Evolutionary conservation across 306 rosid genomes (phyloP).

Genomic region (Vigna hirtella): DNA sequence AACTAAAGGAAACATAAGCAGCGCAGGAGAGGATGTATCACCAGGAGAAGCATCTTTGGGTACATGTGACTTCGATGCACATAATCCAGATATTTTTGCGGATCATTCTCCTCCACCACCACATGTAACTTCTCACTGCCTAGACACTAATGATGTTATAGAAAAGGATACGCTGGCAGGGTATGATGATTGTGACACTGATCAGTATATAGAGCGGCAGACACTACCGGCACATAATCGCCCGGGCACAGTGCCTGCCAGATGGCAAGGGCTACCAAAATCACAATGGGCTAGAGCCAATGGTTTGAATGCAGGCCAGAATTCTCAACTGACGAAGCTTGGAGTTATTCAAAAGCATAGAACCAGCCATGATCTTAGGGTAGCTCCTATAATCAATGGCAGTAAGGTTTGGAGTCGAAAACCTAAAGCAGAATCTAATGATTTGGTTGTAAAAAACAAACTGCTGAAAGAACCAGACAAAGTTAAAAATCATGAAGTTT

Average conservation of each 20-base stretch:
- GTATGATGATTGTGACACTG: conserved; percentile 50
- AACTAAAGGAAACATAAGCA: conserved; percentile 50
- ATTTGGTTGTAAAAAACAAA: conserved; percentile 52
- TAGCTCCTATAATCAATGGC: conserved; percentile 49
- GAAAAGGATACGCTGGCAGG: conserved; percentile 52
- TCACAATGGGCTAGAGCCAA: conserved; percentile 58
- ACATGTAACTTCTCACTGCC: conserved; percentile 46
- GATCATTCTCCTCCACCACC: conserved; percentile 48
- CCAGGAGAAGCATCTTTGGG: conserved; percentile 58
- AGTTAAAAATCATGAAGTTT: conserved; percentile 68
- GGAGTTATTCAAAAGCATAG: conserved; percentile 65
- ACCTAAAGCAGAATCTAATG: conserved; percentile 65
- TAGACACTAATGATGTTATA: conserved; percentile 52
- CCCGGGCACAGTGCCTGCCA: conserved; percentile 44
- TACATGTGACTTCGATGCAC: conserved; percentile 48
- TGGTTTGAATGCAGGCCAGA: conserved; percentile 57
- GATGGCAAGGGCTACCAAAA: conserved; percentile 65
- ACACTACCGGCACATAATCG: conserved; percentile 50
- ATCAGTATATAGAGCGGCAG: conserved; percentile 59
- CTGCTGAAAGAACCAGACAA: conserved; percentile 60
- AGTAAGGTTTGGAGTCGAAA: conserved; percentile 85
- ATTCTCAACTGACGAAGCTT: conserved; percentile 62
- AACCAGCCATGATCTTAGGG: conserved; percentile 58
- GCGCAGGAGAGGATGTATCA: conserved; percentile 47
- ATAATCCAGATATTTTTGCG: conserved; percentile 44